Base-by-base conservation (phyloP, 2,329 filamentous ascomycete genomes). In the Botrytis hyacinthi region DNA sequence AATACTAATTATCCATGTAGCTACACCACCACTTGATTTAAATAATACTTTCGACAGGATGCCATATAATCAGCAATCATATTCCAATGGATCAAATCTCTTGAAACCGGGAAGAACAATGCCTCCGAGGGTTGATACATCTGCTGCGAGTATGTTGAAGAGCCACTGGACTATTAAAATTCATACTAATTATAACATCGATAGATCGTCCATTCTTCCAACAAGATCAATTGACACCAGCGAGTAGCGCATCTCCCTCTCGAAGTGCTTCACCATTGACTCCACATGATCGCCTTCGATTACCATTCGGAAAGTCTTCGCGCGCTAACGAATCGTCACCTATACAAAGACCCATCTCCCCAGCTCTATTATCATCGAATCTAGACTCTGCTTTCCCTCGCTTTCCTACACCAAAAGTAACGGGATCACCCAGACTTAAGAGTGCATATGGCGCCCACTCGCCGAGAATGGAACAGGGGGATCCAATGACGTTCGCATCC, bases 201-300 rank as follows among this genome's bases (percentile, higher is more conserved):
- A 44, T 75, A 91, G 88, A 91, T 78, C 84, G 85, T 73, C 83
- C 85, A 37, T 91, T 86, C 77, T 79, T 85, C 74, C 86, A 84
- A 57, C 85, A 86, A 69, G 87, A 86, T 70, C 86, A 91, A 80
- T 82, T 91, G 73, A 93, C 90, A 18, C 90, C 90, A 68, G 84
- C 87, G 68, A 93, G 35, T 66, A 73, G 90, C 81, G 86, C 86
- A 73, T 86, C 86, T 35, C 87, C 87, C 69, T 90, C 89, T 59
- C 87, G 85, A 76, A 88, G 87, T 73, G 84, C 87, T 40, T 93
- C 92, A n/a, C 91, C 91, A 12, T 84, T 86, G 72, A 89, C 88
- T 22, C 86, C 88, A 40, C 84, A 82, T 73, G 85, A 85, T 80
- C 78, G 85, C 80, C 74, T 82, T 80, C 78, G 83, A 82, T 80